A percentile compares a stretch with the other conserved stretches of the same genome.
These are phyloP conservation scores for Corrigiola litoralis DNA, from an alignment of 179 eudicot species.

Conservation along the genomic window DNA sequence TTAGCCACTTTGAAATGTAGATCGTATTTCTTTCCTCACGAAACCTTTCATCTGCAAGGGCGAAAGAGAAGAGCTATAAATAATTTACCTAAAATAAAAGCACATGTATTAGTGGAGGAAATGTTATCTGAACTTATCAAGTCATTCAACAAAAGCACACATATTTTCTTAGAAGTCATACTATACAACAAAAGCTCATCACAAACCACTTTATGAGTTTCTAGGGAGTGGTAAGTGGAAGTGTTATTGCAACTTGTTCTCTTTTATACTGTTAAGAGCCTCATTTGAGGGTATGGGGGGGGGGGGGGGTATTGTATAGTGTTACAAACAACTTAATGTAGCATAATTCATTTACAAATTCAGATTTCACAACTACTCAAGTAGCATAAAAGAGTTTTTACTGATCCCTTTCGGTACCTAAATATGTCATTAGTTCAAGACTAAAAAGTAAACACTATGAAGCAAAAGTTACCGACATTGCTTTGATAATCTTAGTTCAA, in stretches of 20 bases:
- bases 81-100: neutral
- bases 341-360: neutral
- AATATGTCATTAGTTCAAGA: neutral
- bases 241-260: too few relatives aligned
- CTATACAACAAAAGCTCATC: too few relatives aligned
- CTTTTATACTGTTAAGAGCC: neutral
- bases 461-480: neutral
- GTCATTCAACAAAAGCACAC: neutral
- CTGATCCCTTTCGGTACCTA: neutral
- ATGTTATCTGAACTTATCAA: neutral
- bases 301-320: too few relatives aligned
- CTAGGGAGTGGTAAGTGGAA: too few relatives aligned
- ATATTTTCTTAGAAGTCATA: too few relatives aligned
- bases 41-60: constrained; percentile 76
- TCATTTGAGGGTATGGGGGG: too few relatives aligned
- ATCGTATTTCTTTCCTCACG: constrained; percentile 60
- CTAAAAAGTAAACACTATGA: neutral
- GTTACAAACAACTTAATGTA: neutral
- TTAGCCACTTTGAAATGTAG: constrained; percentile 86
- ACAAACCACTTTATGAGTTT: too few relatives aligned
- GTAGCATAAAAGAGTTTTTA: neutral
- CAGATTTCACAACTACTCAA: neutral
- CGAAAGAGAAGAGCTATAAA: neutral
- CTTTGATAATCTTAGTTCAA: neutral
- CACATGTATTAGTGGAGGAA: neutral